A percentile compares a stretch with the other conserved stretches of the same genome.
Conservation (phyloP, 2,329 filamentous ascomycete genomes). For the Harringtonia lauricola region DNA sequence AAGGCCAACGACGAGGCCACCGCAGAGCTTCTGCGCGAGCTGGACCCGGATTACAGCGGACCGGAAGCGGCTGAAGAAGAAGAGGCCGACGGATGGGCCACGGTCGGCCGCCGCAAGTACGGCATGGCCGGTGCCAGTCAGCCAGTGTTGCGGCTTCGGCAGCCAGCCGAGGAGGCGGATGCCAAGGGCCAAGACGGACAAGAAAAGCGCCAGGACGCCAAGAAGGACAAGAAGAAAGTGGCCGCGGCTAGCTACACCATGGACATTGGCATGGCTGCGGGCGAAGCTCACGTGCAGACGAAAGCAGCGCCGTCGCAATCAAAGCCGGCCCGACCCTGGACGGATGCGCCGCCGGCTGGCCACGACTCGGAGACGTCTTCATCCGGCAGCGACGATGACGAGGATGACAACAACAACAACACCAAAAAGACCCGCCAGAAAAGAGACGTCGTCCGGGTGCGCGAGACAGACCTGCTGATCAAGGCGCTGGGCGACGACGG, state of each 20-base stretch:
- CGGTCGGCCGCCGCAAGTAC: conserved; percentile 11
- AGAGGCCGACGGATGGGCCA: conserved; percentile 3
- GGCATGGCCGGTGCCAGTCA: conserved; percentile 2
- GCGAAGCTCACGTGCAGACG: not conserved
- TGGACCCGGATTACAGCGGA: conserved; percentile 32
- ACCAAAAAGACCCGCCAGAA: not conserved
- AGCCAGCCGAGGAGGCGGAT: no score
- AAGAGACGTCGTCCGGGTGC: not conserved
- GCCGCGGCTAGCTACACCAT: not conserved
- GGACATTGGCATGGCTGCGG: not conserved
- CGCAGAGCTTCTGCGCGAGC: conserved; percentile 56
- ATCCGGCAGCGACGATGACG: not conserved
- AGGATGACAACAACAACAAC: not conserved
- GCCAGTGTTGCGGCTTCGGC: no score
- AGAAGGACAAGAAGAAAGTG: not conserved
- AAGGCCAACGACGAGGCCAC: conserved; percentile 71
- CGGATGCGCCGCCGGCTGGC: no score
- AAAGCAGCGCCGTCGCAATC: not conserved
- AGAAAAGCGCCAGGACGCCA: no score
- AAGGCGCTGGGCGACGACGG: conserved; percentile 74
- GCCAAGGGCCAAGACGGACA: no score
- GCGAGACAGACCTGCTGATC: conserved; percentile 48
- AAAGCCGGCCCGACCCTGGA: no score
- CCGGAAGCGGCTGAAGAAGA: conserved; percentile 7
- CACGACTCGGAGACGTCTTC: conserved; percentile 1